Evolutionary conservation across 768 basidiomycete species (phyloP), one percentile per base, ranked within the genome.

Genomic region (Russula sp.): DNA sequence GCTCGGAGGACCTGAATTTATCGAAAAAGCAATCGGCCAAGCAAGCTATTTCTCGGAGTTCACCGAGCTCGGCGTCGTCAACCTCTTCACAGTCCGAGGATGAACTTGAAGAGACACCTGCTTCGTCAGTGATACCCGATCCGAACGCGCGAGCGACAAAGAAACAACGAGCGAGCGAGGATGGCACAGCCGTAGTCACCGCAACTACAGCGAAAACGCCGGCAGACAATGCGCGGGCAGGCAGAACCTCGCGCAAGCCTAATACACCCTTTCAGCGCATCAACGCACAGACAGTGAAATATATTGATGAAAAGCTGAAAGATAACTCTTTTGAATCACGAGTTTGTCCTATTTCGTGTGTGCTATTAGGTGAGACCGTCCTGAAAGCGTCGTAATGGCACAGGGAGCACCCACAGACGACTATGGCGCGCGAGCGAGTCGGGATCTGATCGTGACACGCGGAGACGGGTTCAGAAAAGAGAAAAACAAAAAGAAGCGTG

Each of bases 401-500:
- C 65, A 88, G 90, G 79, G 83, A 2, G 91, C 82, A 0, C 77
- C 78, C 1, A 65, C 65, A 25, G 86, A 86, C 64, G 97, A 98
- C 71, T 99, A 99, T 67, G 96, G 96, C 20, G 86, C 84, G 35
- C 81, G 80, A 58, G 96, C 96, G 0, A 85, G 86, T 66, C 79
- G 81, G 42, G 97, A 98, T 73, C 77, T 99, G 64, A 88, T 96
- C 65, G 90, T 94, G 32, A 98, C 96, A 3, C 83, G 94, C 1
- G 96, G 96, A 3, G 88, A 90, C 51, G 93, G 93, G 2, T 99
- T 99, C 79, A 82, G 93, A 58, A 99, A 98, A 75, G 96, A 97
- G 80, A 99, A 99, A 76, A 98, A 97, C 77, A 99, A 98, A 83
- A 98, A 98, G 77, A 99, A 99, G 77, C 79, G 90, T 68, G 96